These are phyloP conservation scores for Termitomyces sp. DNA, from an alignment of 1,284 basidiomycete species.

Conservation along the genomic window DNA sequence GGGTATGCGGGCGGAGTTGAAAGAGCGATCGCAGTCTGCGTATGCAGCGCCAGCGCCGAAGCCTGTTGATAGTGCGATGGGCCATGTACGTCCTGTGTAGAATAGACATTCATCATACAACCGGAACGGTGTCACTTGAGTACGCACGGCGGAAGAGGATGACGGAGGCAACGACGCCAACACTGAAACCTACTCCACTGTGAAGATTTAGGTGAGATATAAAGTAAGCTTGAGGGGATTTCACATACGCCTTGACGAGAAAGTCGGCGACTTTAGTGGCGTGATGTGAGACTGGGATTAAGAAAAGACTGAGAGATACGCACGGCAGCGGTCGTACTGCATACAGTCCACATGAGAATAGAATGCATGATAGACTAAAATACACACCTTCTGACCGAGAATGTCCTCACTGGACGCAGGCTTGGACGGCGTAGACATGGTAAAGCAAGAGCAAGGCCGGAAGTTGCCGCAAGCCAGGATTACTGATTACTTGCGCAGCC, in stretches of 20 bases:
- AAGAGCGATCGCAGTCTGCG: slow-evolving; percentile 94
- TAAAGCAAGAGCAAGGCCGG: slow-evolving; percentile 20
- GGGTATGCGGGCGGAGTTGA: slow-evolving; percentile 91
- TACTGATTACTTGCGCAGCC: background rate
- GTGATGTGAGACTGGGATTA: slow-evolving; percentile 15
- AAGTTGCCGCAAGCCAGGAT: slow-evolving; percentile 20
- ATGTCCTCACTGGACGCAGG: slow-evolving; percentile 81
- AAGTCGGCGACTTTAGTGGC: slow-evolving; percentile 64
- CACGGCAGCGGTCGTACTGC: slow-evolving; percentile 90
- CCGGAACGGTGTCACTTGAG: background rate
- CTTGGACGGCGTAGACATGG: slow-evolving; percentile 43
- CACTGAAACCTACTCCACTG: slow-evolving; percentile 93
- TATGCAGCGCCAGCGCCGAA: slow-evolving; percentile 87
- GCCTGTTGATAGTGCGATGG: slow-evolving; percentile 88
- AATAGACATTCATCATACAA: background rate
- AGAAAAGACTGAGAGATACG: slow-evolving; percentile 31
- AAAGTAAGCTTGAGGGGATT: background rate
- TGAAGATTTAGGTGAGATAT: slow-evolving; percentile 11
- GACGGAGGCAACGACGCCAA: slow-evolving; percentile 91
- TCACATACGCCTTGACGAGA: slow-evolving; percentile 69
- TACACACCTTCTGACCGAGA: slow-evolving; percentile 77
- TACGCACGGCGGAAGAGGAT: slow-evolving; percentile 91
- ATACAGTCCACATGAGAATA: background rate
- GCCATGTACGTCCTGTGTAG: slow-evolving; percentile 87
- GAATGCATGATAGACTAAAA: background rate